A percentile compares a stretch with the other conserved stretches of the same genome.
Conservation (phyloP, 805 yeast species). For the Pichia californica region DNA sequence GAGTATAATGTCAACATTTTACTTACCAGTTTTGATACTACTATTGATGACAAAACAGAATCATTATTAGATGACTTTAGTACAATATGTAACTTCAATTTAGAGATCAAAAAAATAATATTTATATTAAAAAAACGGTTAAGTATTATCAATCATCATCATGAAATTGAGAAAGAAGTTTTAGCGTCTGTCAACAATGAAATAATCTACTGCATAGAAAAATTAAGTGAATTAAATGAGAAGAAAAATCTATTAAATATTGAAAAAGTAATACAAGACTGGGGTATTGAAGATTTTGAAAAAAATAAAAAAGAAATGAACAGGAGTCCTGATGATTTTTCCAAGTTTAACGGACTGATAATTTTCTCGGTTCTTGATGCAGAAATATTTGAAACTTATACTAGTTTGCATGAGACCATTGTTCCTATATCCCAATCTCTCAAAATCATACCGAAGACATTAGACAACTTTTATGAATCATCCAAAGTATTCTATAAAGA, state of each 20-base stretch:
- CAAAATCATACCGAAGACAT: slow-evolving; percentile 45
- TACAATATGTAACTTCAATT: slow-evolving; percentile 26
- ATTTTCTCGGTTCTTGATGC: slow-evolving; percentile 2
- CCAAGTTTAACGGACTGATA: slow-evolving; percentile 3
- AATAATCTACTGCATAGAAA: neutral
- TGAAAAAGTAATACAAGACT: slow-evolving; percentile 21
- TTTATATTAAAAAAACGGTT: slow-evolving; percentile 28
- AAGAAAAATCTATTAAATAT: slow-evolving; percentile 31
- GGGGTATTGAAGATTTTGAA: neutral
- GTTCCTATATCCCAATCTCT: slow-evolving; percentile 49
- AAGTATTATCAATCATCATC: slow-evolving; percentile 37
- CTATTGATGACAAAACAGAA: slow-evolving; percentile 6
- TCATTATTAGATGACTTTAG: slow-evolving; percentile 28
- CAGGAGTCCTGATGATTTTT: neutral
- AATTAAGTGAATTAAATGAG: slow-evolving; percentile 22
- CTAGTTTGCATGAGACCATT: slow-evolving; percentile 35
- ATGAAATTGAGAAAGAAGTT: slow-evolving; percentile 36
- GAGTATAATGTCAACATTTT: slow-evolving; percentile 32
- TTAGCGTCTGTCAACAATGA: slow-evolving; percentile 36
- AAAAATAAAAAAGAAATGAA: slow-evolving; percentile 1
- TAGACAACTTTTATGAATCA: slow-evolving; percentile 34
- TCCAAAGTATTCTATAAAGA: slow-evolving; percentile 28
- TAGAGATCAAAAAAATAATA: slow-evolving; percentile 24
- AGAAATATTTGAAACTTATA: slow-evolving; percentile 24
- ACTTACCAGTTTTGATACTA: slow-evolving; percentile 28